Percentiles rank a stretch among this genome's conserved stretches.
phyloP scores from a whole-genome alignment of 345 rosid species.

The Turnera subulata region DNA sequence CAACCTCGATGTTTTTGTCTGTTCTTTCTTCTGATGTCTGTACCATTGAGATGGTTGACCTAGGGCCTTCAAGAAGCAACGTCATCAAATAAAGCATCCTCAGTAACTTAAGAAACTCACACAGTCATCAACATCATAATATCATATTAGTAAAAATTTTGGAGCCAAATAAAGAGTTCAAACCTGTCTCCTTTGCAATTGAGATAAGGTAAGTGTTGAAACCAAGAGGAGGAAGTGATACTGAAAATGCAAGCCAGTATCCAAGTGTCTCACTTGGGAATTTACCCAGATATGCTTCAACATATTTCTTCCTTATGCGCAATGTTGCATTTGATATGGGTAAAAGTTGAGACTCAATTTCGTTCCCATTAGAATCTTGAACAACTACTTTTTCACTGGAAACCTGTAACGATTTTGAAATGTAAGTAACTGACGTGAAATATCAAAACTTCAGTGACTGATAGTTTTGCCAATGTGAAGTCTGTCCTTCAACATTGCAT shows the following conservation, averaged over 20 bases:
- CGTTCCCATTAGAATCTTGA: slow-evolving; percentile 64
- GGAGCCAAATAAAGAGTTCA: slow-evolving; percentile 16
- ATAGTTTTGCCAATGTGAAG: too few species aligned
- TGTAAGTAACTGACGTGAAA: slow-evolving; percentile 3
- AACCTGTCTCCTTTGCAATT: slow-evolving; percentile 59
- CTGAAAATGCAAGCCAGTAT: slow-evolving; percentile 83
- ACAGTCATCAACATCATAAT: slow-evolving; percentile 2
- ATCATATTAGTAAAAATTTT: slow-evolving; percentile 7
- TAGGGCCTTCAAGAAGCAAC: slow-evolving; percentile 32
- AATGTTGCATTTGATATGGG: slow-evolving; percentile 57
- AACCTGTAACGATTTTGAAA: slow-evolving; percentile 41
- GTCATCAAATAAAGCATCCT: slow-evolving; percentile 9
- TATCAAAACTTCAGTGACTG: neutral
- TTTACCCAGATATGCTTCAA: slow-evolving; percentile 68
- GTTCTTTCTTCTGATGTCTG: slow-evolving; percentile 40
- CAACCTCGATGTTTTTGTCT: slow-evolving; percentile 51
- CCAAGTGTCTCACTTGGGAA: slow-evolving; percentile 43
- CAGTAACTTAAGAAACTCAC: slow-evolving; percentile 7
- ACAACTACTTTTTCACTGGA: slow-evolving; percentile 49
- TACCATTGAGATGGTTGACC: slow-evolving; percentile 43
- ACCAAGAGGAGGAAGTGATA: slow-evolving; percentile 86
- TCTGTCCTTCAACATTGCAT: neutral
- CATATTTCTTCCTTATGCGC: slow-evolving; percentile 49
- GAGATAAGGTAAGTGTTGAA: slow-evolving; percentile 73
- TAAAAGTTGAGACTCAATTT: slow-evolving; percentile 70